Percentiles rank a stretch among this genome's conserved stretches.
phyloP scores from a whole-genome alignment of 805 yeast genomes.

The Cephaloascus fragrans region DNA sequence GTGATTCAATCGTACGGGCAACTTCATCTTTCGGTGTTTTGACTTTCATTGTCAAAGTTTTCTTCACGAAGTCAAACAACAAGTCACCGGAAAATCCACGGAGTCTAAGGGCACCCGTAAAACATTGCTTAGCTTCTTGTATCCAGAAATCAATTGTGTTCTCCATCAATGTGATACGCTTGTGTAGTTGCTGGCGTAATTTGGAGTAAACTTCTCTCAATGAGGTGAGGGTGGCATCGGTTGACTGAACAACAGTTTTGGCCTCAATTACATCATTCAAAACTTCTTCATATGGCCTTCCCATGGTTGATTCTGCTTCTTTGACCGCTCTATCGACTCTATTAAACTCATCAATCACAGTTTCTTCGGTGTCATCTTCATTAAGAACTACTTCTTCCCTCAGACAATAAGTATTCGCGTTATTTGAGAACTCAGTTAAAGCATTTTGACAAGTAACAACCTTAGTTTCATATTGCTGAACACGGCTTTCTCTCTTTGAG shows the following conservation, averaged over 20 bases:
- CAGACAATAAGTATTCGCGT: conserved; percentile 32
- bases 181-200: conserved; percentile 1
- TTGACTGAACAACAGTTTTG: neutral
- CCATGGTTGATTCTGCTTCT: conserved; percentile 43
- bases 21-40: conserved; percentile 50
- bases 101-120: conserved; percentile 47
- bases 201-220: neutral
- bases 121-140: conserved; percentile 26
- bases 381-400: conserved; percentile 32
- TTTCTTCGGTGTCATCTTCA: conserved; percentile 32
- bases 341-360: conserved; percentile 38
- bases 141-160: conserved; percentile 8
- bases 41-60: conserved; percentile 46
- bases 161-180: conserved; percentile 21
- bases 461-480: conserved; percentile 8
- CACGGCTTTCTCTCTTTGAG: conserved; percentile 3
- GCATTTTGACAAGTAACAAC: conserved; percentile 7
- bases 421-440: conserved; percentile 4
- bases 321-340: conserved; percentile 35
- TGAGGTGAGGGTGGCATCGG: neutral
- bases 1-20: conserved; percentile 64
- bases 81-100: conserved; percentile 73
- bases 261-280: conserved; percentile 26
- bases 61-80: conserved; percentile 45
- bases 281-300: conserved; percentile 47